Base-by-base conservation (phyloP, 306 rosid species). In the Calophaca sinica region DNA sequence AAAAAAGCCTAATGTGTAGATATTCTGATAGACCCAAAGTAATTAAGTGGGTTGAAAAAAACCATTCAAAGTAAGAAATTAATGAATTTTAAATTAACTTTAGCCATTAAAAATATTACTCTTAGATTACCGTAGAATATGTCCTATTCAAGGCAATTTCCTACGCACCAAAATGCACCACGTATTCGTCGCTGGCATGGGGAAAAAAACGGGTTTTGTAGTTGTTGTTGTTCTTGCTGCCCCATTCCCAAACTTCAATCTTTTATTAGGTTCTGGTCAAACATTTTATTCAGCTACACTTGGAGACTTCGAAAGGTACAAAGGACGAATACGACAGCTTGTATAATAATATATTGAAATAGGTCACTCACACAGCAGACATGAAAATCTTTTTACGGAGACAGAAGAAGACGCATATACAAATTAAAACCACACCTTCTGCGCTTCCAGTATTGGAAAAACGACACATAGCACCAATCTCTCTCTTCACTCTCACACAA, bases 331-430 rank as follows among this genome's bases (percentile, higher is more conserved):
- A 68, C 67, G 78, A 60, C 87, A 72, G 4, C 4, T 31, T 5
- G 67, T 76, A 38, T 38, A 29, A 57, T 70, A 6, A 38, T 68
- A 59, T 66, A 72, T 72, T 61, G 13, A 67, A 36, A 58, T 50
- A 72, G 75, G 80, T 80, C 81, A 55, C 83, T 73, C 63, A 3
- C 66, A 7, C 3, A 62, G 57, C 51, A 65, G 85, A 84, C 88
- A 84, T n/a, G 20, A 33, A 62, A 73, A 80, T 77, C 83, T 84
- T 49, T 9, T 11, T 38, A 57, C 15, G 54, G 35, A 68, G 41
- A 51, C 31, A 46, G 12, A 79, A 63, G 29, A 59, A 33, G 41
- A 59, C 7, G 45, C 41, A 42, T 53, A 31, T 53, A 31, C 49
- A 28, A 33, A 33, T 33, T 33, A 33, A 58, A 67, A 35, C 72